Evolutionary conservation across 495 filamentous ascomycete species (phyloP).

Genomic region (Durotheca rogersii): DNA sequence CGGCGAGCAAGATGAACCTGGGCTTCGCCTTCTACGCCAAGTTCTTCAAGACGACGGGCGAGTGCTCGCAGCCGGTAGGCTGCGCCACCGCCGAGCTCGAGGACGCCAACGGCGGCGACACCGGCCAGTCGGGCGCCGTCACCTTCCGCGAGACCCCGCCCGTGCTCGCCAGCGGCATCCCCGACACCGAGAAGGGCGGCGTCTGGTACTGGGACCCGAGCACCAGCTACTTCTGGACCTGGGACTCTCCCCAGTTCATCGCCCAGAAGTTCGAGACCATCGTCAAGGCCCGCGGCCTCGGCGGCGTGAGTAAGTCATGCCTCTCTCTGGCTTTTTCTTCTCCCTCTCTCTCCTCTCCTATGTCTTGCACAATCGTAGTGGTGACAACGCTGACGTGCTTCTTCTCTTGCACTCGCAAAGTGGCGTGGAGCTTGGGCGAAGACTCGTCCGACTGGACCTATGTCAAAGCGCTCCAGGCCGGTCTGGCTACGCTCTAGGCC

Average conservation of each 20-base stretch:
- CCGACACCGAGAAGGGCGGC: constrained; percentile 55
- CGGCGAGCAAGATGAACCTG: constrained; percentile 59
- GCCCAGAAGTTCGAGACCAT: constrained; percentile 61
- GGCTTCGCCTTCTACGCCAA: constrained; percentile 68
- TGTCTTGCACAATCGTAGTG: neutral
- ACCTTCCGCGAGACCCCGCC: constrained; percentile 46
- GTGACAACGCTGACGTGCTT: constrained; percentile 9
- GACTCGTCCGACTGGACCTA: constrained; percentile 58
- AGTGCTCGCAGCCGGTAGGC: constrained; percentile 51
- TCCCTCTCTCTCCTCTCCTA: neutral
- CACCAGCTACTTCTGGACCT: constrained; percentile 63
- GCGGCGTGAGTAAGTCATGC: constrained; percentile 52
- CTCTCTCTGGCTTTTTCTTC: neutral
- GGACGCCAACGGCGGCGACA: constrained; percentile 57
- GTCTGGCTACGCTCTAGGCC: constrained; percentile 34
- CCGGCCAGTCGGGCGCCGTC: constrained; percentile 55
- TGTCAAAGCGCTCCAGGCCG: constrained; percentile 55
- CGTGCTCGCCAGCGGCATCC: constrained; percentile 38
- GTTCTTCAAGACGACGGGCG: constrained; percentile 57
- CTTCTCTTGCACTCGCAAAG: constrained; percentile 14
- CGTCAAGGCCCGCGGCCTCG: constrained; percentile 54
- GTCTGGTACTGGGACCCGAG: constrained; percentile 62
- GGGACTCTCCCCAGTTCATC: constrained; percentile 63
- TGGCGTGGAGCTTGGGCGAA: constrained; percentile 63
- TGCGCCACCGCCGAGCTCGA: constrained; percentile 58